Conservation (phyloP, 2,329 filamentous ascomycete species). For the Coniochaeta ligniaria region DNA sequence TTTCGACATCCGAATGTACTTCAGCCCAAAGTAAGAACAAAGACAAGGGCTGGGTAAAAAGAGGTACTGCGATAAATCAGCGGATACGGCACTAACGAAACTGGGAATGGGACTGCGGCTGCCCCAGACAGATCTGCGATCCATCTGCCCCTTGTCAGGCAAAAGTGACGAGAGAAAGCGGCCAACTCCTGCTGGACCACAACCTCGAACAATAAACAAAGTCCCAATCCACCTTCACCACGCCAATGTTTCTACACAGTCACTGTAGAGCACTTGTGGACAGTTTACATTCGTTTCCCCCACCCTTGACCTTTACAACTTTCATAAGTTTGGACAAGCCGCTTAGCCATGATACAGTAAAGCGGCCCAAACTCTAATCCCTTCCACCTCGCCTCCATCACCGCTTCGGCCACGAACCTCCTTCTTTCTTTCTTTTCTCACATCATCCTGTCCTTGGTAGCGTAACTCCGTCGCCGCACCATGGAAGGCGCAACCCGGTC, state of each 20-base stretch:
- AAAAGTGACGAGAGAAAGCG: not conserved
- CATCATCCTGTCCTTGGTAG: not conserved
- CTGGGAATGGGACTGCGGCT: not conserved
- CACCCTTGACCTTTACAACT: no score
- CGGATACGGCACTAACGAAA: not conserved
- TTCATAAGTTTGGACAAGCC: not conserved
- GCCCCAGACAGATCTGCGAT: not conserved
- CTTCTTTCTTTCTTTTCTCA: not conserved
- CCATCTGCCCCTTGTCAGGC: not conserved
- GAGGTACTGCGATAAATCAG: not conserved
- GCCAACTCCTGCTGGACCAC: not conserved
- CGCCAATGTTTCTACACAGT: not conserved
- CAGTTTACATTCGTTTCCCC: not conserved
- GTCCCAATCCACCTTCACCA: not conserved
- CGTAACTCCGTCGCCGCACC: not conserved
- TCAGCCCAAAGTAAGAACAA: not conserved
- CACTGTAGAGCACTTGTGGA: not conserved
- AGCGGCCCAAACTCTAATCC: not conserved
- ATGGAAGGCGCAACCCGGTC: slow-evolving; percentile 9
- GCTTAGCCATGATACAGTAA: not conserved
- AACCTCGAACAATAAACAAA: not conserved
- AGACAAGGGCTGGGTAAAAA: not conserved
- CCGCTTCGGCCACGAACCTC: not conserved
- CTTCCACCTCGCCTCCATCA: not conserved
- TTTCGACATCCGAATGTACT: not conserved